Evolutionary conservation across 495 filamentous ascomycete genomes (phyloP).

Genomic region (Hyaloscypha variabilis): DNA sequence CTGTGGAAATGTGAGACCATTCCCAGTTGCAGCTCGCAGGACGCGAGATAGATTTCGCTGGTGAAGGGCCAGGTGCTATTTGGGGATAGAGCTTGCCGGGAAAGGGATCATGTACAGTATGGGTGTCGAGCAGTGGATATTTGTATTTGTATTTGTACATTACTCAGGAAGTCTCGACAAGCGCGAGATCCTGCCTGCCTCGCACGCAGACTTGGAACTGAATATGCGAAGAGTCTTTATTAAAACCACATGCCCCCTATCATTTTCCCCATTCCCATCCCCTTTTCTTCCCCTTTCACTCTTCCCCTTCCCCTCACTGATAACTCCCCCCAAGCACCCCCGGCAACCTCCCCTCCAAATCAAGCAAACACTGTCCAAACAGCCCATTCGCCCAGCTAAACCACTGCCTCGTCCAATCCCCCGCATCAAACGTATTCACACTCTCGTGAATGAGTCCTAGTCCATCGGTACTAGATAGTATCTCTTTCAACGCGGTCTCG

Average conservation of each 20-base stretch:
- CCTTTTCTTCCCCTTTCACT: background rate
- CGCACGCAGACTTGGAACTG: background rate
- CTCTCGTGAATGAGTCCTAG: conserved; percentile 54
- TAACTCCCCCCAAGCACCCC: conserved; percentile 38
- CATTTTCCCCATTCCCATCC: background rate
- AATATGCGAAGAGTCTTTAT: background rate
- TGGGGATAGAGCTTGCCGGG: no score
- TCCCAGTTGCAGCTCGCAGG: background rate
- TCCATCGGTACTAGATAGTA: conserved; percentile 56
- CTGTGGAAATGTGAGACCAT: background rate
- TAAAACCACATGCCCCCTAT: background rate
- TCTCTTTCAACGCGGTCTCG: conserved; percentile 45
- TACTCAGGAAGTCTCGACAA: background rate
- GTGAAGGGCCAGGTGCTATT: no score
- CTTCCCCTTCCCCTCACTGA: conserved; percentile 36
- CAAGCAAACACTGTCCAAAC: conserved; percentile 63
- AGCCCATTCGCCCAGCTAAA: conserved; percentile 73
- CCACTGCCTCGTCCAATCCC: conserved; percentile 65
- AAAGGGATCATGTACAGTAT: background rate
- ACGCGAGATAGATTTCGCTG: background rate
- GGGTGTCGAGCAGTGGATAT: background rate
- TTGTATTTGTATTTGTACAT: background rate
- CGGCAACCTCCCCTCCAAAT: conserved; percentile 50
- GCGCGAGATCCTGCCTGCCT: background rate
- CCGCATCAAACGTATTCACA: conserved; percentile 43